Conservation (phyloP, 495 filamentous ascomycete genomes). For the Aspergillus sparsus region DNA sequence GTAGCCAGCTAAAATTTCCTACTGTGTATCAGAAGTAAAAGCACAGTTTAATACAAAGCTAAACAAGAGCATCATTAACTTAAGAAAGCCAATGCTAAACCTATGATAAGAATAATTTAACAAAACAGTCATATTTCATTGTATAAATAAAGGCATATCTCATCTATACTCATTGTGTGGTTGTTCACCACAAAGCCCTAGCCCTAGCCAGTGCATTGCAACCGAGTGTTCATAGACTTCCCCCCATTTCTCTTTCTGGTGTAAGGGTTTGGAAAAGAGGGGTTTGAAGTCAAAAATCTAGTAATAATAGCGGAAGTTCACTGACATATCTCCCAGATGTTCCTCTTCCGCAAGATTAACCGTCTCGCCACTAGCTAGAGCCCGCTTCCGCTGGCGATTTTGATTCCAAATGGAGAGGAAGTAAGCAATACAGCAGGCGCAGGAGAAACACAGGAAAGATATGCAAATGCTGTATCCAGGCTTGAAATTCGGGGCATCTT, state of each 20-base stretch:
- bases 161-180: constrained; percentile 1
- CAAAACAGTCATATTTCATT: neutral
- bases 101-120: neutral
- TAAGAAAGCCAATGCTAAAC: neutral
- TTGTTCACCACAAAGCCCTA: constrained; percentile 15
- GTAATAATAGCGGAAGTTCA: constrained; percentile 44
- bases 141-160: constrained; percentile 2
- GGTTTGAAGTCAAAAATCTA: constrained; percentile 17
- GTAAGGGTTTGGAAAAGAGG: neutral
- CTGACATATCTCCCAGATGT: constrained; percentile 41
- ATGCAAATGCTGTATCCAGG: constrained; percentile 80
- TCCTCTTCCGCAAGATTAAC: constrained; percentile 32
- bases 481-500: constrained; percentile 65
- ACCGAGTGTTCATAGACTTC: neutral
- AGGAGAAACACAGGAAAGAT: constrained; percentile 69
- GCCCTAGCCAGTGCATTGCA: constrained; percentile 2
- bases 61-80: neutral
- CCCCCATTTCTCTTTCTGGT: constrained; percentile 7
- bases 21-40: neutral
- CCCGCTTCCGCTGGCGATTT: constrained; percentile 63
- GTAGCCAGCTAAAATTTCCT: neutral
- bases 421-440: constrained; percentile 61
- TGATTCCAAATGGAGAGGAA: constrained; percentile 57
- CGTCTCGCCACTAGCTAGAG: constrained; percentile 25
- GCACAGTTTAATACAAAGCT: too few relatives aligned